Conservation (phyloP, 2,329 filamentous ascomycete genomes). For the Trichophyton verrucosum region DNA sequence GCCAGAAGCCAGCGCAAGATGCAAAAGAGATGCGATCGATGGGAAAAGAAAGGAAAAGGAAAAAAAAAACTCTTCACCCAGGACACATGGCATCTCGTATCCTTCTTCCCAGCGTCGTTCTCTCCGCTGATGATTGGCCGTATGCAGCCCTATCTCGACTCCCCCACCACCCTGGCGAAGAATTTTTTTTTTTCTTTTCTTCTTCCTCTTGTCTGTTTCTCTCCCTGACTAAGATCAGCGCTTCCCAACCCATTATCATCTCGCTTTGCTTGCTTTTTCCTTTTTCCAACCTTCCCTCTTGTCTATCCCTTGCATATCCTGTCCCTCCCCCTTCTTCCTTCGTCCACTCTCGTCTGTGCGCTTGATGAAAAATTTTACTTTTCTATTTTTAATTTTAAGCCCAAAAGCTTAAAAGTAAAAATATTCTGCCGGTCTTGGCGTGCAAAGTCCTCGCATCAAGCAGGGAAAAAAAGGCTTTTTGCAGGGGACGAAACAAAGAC, state of each 20-base stretch:
- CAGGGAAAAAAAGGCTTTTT: background rate
- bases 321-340: background rate
- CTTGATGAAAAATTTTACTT: background rate
- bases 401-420: background rate
- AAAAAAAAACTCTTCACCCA: background rate
- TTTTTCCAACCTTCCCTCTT: background rate
- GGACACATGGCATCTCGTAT: background rate
- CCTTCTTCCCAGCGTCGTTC: background rate
- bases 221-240: background rate
- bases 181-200: background rate
- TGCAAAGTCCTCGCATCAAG: background rate
- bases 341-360: background rate
- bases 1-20: background rate
- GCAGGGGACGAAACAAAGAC: background rate
- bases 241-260: too few species aligned
- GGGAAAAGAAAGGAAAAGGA: background rate
- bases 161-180: background rate
- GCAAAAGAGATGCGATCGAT: background rate
- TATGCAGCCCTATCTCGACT: background rate
- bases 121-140: background rate
- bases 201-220: background rate
- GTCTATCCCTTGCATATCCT: background rate
- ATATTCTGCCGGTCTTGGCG: conserved; percentile 1
- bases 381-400: conserved; percentile 4
- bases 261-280: too few species aligned